These are phyloP conservation scores for Aspergillus calidoustus DNA, from an alignment of 2,329 filamentous ascomycete genomes.

Conservation along the genomic window DNA sequence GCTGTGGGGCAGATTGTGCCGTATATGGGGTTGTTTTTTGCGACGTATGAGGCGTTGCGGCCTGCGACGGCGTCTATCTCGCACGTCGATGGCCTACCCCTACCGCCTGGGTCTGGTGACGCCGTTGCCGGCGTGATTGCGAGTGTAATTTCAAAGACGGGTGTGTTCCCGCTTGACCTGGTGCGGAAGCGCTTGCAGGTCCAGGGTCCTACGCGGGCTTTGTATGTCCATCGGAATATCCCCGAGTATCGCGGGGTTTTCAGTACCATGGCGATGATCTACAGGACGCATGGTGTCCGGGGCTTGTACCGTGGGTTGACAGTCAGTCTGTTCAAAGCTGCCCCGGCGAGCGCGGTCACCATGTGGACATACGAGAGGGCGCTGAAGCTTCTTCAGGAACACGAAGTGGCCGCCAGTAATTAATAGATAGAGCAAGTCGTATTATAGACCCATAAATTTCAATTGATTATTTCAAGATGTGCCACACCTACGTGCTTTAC, in stretches of 20 bases:
- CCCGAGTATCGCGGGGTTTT: conserved; percentile 77
- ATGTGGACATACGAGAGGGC: conserved; percentile 92
- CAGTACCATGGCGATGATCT: conserved; percentile 69
- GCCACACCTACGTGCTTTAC: neutral
- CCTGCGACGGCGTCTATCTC: conserved; percentile 55
- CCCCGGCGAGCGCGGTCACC: conserved; percentile 88
- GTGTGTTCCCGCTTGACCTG: conserved; percentile 89
- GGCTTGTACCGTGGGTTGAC: conserved; percentile 87
- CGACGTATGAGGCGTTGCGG: conserved; percentile 79
- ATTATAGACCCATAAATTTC: neutral
- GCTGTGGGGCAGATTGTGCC: conserved; percentile 87
- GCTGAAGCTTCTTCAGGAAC: conserved; percentile 62
- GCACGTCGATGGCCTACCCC: conserved; percentile 11
- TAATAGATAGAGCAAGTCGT: conserved; percentile 16
- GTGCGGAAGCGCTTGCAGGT: conserved; percentile 93
- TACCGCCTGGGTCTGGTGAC: conserved; percentile 78
- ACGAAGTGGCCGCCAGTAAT: conserved; percentile 30
- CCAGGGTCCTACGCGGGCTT: conserved; percentile 80
- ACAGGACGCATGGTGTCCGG: conserved; percentile 72
- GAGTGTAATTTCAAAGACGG: conserved; percentile 82
- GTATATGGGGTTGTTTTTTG: conserved; percentile 97
- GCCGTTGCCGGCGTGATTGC: conserved; percentile 81
- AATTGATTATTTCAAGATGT: neutral
- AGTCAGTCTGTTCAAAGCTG: conserved; percentile 89
- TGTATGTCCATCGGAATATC: conserved; percentile 85